These are phyloP conservation scores for Emergomyces orientalis DNA, from an alignment of 2,329 filamentous ascomycete genomes.

Conservation along the genomic window DNA sequence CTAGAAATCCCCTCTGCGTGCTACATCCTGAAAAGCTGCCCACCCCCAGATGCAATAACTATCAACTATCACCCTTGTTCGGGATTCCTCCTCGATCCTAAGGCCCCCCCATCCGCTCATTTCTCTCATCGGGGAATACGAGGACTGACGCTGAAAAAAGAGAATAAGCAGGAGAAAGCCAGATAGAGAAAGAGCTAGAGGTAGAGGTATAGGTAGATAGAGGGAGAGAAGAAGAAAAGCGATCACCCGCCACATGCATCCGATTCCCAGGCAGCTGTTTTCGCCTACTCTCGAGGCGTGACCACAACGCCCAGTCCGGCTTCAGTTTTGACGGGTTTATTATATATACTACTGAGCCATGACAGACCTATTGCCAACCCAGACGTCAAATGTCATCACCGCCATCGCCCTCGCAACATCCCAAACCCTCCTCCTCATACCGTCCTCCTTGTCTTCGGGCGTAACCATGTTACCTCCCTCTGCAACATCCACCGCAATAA, in stretches of 20 bases:
- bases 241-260: slow-evolving; percentile 2
- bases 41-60: background rate
- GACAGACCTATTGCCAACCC: background rate
- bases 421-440: background rate
- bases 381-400: slow-evolving; percentile 14
- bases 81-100: background rate
- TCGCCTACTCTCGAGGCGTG: background rate
- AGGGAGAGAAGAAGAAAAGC: background rate
- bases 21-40: background rate
- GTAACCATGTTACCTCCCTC: slow-evolving; percentile 13
- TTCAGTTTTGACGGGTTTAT: background rate
- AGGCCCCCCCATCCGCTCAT: background rate
- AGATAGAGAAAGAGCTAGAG: background rate
- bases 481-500: slow-evolving; percentile 15
- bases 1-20: background rate
- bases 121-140: background rate
- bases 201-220: background rate
- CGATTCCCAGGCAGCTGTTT: background rate
- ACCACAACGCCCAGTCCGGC: background rate
- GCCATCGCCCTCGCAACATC: slow-evolving; percentile 13
- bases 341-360: background rate
- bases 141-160: background rate
- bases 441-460: background rate
- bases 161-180: background rate
- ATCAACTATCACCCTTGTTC: background rate